Conservation (phyloP, 768 basidiomycete genomes). For the Fomitopsis serialis region DNA sequence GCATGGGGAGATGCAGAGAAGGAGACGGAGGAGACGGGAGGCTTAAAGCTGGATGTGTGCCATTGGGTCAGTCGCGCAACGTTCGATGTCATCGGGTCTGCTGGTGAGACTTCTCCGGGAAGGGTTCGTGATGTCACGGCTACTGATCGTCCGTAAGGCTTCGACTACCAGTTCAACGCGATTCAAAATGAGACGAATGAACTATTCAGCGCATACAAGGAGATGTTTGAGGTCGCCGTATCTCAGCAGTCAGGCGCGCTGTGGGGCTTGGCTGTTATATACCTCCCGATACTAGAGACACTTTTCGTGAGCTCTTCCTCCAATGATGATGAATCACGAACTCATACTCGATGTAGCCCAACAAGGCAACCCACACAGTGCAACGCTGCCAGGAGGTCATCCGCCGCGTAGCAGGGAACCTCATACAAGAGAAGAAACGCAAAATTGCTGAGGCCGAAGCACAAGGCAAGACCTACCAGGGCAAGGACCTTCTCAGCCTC, state of each 20-base stretch:
- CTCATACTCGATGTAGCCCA: conserved; percentile 41
- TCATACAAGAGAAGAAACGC: conserved; percentile 76
- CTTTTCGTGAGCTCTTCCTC: conserved; percentile 46
- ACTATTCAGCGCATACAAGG: conserved; percentile 73
- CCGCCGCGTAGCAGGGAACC: conserved; percentile 60
- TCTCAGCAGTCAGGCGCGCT: conserved; percentile 50
- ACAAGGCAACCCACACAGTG: conserved; percentile 43
- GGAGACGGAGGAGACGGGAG: conserved; percentile 2
- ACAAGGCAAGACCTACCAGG: conserved; percentile 44
- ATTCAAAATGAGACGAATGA: conserved; percentile 77
- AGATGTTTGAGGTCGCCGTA: conserved; percentile 75
- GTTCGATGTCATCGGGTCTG: conserved; percentile 89
- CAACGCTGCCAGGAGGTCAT: conserved; percentile 58
- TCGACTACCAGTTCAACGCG: conserved; percentile 83
- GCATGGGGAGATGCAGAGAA: neutral
- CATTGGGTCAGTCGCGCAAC: conserved; percentile 81
- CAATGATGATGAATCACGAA: neutral
- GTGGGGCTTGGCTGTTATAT: conserved; percentile 46
- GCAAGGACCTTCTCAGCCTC: conserved; percentile 73
- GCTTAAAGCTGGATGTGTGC: conserved; percentile 59
- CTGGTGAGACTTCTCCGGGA: conserved; percentile 39
- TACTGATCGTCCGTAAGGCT: conserved; percentile 40
- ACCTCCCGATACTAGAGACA: conserved; percentile 48
- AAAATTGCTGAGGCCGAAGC: conserved; percentile 60
- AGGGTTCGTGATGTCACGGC: neutral